These are phyloP conservation scores for Cutaneotrichosporon spelunceum DNA, from an alignment of 1,284 basidiomycete genomes.

Conservation along the genomic window DNA sequence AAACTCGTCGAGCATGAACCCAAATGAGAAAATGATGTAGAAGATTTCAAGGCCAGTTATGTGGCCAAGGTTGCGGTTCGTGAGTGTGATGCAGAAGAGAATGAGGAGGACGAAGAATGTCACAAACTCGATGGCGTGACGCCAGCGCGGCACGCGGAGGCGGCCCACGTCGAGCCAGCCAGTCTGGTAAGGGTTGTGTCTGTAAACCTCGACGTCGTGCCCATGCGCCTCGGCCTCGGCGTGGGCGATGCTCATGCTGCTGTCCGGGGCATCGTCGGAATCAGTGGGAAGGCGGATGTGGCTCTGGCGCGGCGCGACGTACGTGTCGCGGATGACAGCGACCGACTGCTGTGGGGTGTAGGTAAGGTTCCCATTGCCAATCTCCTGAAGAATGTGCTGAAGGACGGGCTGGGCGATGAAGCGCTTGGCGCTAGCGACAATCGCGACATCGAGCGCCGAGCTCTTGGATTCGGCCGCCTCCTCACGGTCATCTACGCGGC, in stretches of 20 bases:
- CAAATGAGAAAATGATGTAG: slow-evolving; percentile 70
- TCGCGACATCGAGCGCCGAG: slow-evolving; percentile 79
- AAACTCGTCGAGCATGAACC: slow-evolving; percentile 66
- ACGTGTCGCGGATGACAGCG: slow-evolving; percentile 71
- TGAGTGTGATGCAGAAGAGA: slow-evolving; percentile 59
- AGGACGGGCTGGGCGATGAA: slow-evolving; percentile 75
- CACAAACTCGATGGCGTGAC: slow-evolving; percentile 71
- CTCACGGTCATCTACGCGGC: slow-evolving; percentile 61
- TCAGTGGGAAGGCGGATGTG: slow-evolving; percentile 9
- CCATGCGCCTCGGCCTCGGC: slow-evolving; percentile 14
- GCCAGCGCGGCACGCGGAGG: slow-evolving; percentile 75
- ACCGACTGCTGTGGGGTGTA: slow-evolving; percentile 59
- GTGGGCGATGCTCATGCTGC: neutral
- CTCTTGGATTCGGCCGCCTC: slow-evolving; percentile 60
- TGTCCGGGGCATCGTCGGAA: slow-evolving; percentile 3
- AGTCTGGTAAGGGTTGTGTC: slow-evolving; percentile 68
- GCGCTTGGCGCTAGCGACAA: slow-evolving; percentile 71
- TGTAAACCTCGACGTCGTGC: slow-evolving; percentile 51
- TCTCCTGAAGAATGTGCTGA: slow-evolving; percentile 76
- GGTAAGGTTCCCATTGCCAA: slow-evolving; percentile 61
- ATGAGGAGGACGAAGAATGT: slow-evolving; percentile 65
- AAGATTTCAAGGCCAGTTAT: slow-evolving; percentile 62
- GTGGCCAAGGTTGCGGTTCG: slow-evolving; percentile 57
- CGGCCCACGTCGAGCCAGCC: slow-evolving; percentile 76
- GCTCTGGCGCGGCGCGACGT: slow-evolving; percentile 59